Percentiles rank a stretch among this genome's conserved stretches.
These are phyloP conservation scores for Cotoneaster glaucophyllus DNA, from an alignment of 306 rosid species.

Conservation along the genomic window DNA sequence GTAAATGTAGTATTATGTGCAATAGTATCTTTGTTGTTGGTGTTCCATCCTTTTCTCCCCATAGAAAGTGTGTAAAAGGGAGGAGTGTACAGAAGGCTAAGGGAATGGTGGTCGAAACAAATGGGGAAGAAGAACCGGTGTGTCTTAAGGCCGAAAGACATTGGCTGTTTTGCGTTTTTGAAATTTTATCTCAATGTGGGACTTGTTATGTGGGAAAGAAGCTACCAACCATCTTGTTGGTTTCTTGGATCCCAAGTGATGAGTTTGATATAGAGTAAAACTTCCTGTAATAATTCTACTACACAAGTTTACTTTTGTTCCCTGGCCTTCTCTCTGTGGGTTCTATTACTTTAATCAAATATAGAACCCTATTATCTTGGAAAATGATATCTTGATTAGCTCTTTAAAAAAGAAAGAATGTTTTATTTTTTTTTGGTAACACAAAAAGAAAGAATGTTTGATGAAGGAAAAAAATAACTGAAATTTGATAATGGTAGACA, in stretches of 20 bases:
- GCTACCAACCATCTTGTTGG: background rate
- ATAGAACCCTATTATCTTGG: too few species aligned
- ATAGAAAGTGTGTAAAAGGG: constrained; percentile 8
- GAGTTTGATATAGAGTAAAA: background rate
- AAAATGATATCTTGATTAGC: too few species aligned
- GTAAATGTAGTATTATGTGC: constrained; percentile 38
- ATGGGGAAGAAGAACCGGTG: constrained; percentile 13
- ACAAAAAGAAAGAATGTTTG: too few species aligned
- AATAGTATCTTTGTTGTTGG: constrained; percentile 11
- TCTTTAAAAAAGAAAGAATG: too few species aligned
- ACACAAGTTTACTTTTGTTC: background rate
- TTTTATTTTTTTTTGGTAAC: too few species aligned
- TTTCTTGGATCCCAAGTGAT: background rate
- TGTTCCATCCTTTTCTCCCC: background rate
- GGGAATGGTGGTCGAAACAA: background rate
- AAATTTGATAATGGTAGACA: background rate
- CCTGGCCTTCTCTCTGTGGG: too few species aligned
- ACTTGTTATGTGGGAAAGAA: background rate
- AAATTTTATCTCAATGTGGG: background rate
- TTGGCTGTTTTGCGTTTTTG: background rate
- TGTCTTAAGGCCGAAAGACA: background rate
- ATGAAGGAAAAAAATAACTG: too few species aligned
- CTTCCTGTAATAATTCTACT: background rate
- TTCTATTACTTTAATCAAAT: too few species aligned
- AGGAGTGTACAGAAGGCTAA: constrained; percentile 40